Conservation (phyloP, 1,284 basidiomycete genomes). For the Apiotrichum montevideense region DNA sequence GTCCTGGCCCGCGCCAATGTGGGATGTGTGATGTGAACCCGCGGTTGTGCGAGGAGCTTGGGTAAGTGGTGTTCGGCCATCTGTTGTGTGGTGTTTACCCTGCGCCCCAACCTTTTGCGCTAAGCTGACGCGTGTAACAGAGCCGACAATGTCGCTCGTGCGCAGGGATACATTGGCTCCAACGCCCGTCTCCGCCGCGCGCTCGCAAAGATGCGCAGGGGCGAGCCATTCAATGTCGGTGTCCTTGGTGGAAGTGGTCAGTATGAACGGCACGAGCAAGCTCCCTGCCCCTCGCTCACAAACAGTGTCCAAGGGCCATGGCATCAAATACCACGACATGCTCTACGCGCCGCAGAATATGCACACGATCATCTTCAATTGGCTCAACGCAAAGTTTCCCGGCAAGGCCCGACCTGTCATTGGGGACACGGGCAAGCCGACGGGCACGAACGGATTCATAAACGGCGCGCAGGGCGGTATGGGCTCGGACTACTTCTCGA, state of each 20-base stretch:
- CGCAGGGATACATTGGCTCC: conserved; percentile 9
- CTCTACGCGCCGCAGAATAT: conserved; percentile 28
- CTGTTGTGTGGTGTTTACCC: no score
- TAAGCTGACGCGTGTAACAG: not conserved
- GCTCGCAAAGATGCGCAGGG: conserved; percentile 20
- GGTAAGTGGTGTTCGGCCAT: no score
- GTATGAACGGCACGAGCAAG: not conserved
- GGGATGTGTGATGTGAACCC: no score
- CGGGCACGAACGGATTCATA: conserved; percentile 19
- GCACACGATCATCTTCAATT: conserved; percentile 33
- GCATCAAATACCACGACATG: conserved; percentile 10
- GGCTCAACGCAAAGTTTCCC: conserved; percentile 35
- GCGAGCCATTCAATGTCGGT: conserved; percentile 23
- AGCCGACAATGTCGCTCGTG: not conserved
- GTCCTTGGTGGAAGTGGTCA: conserved; percentile 14
- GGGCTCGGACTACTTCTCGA: conserved; percentile 32
- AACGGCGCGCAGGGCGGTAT: conserved; percentile 26
- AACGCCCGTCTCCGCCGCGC: conserved; percentile 22
- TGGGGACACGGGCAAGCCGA: conserved; percentile 4
- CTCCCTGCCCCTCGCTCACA: no score
- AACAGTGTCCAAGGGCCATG: conserved; percentile 32
- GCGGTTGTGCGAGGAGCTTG: no score
- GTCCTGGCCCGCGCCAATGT: no score
- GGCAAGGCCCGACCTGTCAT: not conserved
- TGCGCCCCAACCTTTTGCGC: no score